phyloP scores from a whole-genome alignment of 495 filamentous ascomycete genomes.

The Trichoderma orchidacearum region DNA sequence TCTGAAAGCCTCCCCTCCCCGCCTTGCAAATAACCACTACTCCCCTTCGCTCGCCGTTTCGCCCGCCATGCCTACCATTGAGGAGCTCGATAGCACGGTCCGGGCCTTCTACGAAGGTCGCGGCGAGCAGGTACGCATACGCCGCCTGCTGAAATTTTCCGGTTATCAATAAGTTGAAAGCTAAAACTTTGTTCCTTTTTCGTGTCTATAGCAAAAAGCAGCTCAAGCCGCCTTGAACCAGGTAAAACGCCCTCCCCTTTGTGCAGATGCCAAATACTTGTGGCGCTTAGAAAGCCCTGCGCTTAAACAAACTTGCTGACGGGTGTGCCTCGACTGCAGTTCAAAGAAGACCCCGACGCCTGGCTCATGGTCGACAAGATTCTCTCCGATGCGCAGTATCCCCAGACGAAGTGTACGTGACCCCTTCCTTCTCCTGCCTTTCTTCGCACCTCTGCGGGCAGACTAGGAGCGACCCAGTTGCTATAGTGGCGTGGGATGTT shows the following conservation, averaged over 20 bases:
- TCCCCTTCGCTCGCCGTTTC: constrained; percentile 6
- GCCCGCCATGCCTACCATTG: constrained; percentile 49
- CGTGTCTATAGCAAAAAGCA: constrained; percentile 72
- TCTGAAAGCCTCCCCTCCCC: constrained; percentile 3
- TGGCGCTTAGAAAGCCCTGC: not conserved
- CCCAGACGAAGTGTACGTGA: constrained; percentile 86
- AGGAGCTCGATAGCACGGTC: constrained; percentile 90
- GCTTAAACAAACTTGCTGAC: not conserved
- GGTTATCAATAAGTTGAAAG: not conserved
- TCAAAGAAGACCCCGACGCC: constrained; percentile 96
- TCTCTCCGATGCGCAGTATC: constrained; percentile 74
- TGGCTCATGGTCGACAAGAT: constrained; percentile 97
- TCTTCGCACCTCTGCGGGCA: not conserved
- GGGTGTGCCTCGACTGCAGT: constrained; percentile 38
- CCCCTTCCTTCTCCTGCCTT: not conserved
- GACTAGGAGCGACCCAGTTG: not conserved
- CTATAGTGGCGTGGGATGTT: not conserved
- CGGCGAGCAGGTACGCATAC: constrained; percentile 63
- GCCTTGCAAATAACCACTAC: too few relatives aligned
- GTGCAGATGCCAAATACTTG: not conserved
- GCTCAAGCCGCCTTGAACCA: constrained; percentile 90
- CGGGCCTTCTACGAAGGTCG: constrained; percentile 93
- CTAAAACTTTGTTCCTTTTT: constrained; percentile 15
- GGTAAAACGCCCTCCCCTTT: constrained; percentile 32
- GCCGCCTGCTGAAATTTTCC: not conserved